Percentiles rank a stretch among this genome's conserved stretches.
Conservation (phyloP, 208 protist species). For the Endotrypanum monterogeii region DNA sequence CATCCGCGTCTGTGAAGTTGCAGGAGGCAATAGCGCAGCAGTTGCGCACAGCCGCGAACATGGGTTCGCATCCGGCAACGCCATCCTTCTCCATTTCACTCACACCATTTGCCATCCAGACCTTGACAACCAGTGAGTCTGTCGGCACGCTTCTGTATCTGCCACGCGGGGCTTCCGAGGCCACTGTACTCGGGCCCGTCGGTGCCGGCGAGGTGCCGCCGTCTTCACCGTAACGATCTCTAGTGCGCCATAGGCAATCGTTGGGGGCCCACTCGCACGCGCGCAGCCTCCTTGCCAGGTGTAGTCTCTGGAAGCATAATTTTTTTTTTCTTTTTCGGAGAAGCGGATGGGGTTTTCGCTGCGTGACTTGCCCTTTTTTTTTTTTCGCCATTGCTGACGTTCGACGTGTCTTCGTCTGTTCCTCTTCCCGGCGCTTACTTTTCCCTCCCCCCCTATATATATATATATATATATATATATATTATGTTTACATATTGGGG, state of each 20-base stretch:
- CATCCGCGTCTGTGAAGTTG: constrained; percentile 2
- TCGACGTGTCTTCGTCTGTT: no score
- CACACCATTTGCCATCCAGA: constrained; percentile 27
- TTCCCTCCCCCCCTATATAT: no score
- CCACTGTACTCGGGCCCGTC: constrained; percentile 23
- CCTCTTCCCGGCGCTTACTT: no score
- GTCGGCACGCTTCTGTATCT: constrained; percentile 29
- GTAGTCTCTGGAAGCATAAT: no score
- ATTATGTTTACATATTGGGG: no score
- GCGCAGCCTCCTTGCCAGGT: no score
- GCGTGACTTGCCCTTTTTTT: no score
- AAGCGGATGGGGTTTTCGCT: no score
- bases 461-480: no score
- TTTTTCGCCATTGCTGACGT: no score
- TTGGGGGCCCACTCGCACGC: background rate
- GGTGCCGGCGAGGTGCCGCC: background rate
- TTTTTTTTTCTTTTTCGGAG: no score
- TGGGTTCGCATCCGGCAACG: constrained; percentile 2
- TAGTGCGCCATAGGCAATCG: background rate
- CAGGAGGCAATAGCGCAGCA: constrained; percentile 14
- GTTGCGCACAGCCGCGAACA: background rate
- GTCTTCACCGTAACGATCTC: background rate
- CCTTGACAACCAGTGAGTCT: constrained; percentile 13
- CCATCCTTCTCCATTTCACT: constrained; percentile 26
- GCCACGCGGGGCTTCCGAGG: constrained; percentile 25